Conservation (phyloP, 495 filamentous ascomycete species). For the Hamigera avellanea region DNA sequence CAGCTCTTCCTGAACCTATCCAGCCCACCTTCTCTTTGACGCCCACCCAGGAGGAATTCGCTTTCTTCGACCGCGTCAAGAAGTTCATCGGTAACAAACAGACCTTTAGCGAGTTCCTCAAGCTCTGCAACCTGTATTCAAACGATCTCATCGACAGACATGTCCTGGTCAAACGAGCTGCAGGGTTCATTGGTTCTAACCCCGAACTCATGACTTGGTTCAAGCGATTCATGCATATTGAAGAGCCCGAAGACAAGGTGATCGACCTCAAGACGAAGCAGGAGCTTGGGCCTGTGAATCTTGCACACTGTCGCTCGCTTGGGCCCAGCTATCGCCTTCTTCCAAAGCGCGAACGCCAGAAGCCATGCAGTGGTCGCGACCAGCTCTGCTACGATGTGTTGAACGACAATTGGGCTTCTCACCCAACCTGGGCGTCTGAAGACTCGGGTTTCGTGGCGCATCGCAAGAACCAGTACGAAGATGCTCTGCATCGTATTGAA, state of each 20-base stretch:
- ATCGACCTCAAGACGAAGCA: constrained; percentile 67
- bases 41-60: constrained; percentile 67
- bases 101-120: constrained; percentile 86
- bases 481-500: constrained; percentile 88
- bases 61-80: constrained; percentile 93
- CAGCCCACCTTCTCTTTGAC: constrained; percentile 47
- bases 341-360: constrained; percentile 76
- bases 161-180: constrained; percentile 67
- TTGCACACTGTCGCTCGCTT: constrained; percentile 86
- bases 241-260: constrained; percentile 57
- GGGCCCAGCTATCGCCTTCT: constrained; percentile 92
- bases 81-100: constrained; percentile 90
- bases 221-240: constrained; percentile 62
- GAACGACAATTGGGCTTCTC: constrained; percentile 97
- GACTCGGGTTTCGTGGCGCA: constrained; percentile 98
- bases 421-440: constrained; percentile 98
- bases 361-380: constrained; percentile 85
- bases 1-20: constrained; percentile 75
- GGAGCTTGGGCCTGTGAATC: constrained; percentile 62
- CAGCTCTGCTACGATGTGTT: constrained; percentile 83
- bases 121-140: constrained; percentile 87
- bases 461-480: constrained; percentile 88
- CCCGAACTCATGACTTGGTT: constrained; percentile 78
- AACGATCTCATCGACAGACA: constrained; percentile 80
- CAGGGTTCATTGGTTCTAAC: constrained; percentile 78